Evolutionary conservation across 208 protist species (phyloP).

Genomic region (Tritrichomonas foetus): DNA sequence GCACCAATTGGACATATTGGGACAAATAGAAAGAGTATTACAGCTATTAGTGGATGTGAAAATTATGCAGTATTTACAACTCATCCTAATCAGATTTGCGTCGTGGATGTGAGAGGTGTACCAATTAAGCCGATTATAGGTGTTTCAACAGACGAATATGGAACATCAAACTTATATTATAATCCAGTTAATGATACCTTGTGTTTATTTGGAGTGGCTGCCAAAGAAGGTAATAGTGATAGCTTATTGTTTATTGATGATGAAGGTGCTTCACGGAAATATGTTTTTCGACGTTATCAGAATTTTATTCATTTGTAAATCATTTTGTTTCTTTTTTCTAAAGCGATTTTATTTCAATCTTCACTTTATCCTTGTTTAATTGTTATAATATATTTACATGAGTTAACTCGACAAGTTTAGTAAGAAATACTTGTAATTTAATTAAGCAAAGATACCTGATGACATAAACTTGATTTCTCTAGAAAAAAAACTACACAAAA

Average conservation of each 20-base stretch:
- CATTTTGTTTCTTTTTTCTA: not conserved
- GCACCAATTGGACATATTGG: not conserved
- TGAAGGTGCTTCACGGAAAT: not conserved
- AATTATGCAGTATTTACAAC: not conserved
- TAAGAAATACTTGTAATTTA: too few species aligned
- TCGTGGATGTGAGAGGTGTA: not conserved
- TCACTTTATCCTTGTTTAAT: too few species aligned
- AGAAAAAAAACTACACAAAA: too few species aligned
- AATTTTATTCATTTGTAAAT: not conserved
- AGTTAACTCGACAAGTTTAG: too few species aligned
- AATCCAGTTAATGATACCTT: not conserved
- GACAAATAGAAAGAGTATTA: not conserved
- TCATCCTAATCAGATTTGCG: not conserved
- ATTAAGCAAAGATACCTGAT: too few species aligned
- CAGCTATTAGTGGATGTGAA: not conserved
- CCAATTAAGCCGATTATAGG: not conserved
- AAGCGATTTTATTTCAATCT: too few species aligned
- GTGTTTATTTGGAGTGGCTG: not conserved
- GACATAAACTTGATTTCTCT: too few species aligned
- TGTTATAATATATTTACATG: too few species aligned
- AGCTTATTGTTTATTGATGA: not conserved
- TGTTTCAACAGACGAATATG: not conserved
- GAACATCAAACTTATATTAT: not conserved
- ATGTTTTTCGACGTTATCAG: not conserved
- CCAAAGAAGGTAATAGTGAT: not conserved